Evolutionary conservation across 2,329 filamentous ascomycete genomes (phyloP).

Genomic region (Penicillium sp.): DNA sequence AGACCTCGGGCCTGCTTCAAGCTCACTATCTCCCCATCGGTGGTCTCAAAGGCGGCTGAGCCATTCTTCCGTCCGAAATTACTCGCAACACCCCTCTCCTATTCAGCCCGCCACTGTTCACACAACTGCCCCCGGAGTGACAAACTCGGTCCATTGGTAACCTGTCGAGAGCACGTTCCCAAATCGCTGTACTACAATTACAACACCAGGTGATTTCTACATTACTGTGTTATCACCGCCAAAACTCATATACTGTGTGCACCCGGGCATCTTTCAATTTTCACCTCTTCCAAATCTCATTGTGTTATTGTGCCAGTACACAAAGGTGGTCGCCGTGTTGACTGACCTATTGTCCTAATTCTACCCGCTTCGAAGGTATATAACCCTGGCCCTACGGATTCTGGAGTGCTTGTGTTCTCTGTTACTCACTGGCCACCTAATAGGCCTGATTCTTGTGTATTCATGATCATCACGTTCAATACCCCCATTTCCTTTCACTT

Average conservation of each 20-base stretch:
- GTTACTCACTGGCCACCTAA: conserved; percentile 3
- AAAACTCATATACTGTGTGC: not conserved
- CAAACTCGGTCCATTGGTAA: not conserved
- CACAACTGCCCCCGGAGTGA: not conserved
- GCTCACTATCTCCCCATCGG: not conserved
- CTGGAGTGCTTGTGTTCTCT: not conserved
- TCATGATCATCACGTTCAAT: conserved; percentile 25
- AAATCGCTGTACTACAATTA: not conserved
- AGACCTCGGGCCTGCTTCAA: not conserved
- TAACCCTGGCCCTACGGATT: conserved; percentile 4
- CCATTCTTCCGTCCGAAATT: not conserved
- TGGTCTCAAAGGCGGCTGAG: not conserved
- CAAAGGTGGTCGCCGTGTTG: conserved; percentile 10
- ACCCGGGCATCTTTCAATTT: not conserved
- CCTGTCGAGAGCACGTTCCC: too few relatives aligned
- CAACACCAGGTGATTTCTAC: not conserved
- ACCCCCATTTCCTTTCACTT: conserved; percentile 13
- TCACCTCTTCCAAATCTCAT: not conserved
- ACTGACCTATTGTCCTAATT: conserved; percentile 1
- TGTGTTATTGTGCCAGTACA: conserved; percentile 2
- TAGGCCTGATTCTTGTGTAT: conserved; percentile 13
- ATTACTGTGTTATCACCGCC: too few relatives aligned
- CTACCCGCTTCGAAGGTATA: conserved; percentile 12
- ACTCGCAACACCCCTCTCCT: too few relatives aligned
- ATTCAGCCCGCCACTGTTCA: too few relatives aligned